phyloP scores from a whole-genome alignment of 495 filamentous ascomycete species.

The Lasiosphaeria hispida region DNA sequence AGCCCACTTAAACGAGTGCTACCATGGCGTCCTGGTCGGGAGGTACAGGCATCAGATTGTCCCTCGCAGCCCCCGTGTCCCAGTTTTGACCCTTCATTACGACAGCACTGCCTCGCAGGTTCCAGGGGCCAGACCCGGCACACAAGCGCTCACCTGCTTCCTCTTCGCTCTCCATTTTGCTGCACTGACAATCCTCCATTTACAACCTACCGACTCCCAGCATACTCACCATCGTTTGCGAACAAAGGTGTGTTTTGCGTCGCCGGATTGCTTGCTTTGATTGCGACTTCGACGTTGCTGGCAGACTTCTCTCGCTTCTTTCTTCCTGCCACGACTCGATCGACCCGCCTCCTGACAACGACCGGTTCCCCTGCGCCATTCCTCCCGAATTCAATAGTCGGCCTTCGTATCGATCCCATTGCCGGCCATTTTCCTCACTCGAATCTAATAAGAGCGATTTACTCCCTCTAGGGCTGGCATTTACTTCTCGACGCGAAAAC shows the following conservation, averaged over 20 bases:
- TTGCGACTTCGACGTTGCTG: neutral
- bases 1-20: conserved; percentile 18
- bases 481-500: neutral
- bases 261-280: neutral
- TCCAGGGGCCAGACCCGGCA: neutral
- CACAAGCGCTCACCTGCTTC: neutral
- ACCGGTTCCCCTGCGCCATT: neutral
- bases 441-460: neutral
- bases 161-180: neutral
- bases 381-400: neutral
- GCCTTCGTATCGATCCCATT: neutral
- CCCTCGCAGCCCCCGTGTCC: neutral
- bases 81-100: conserved; percentile 10
- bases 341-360: neutral
- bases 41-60: neutral
- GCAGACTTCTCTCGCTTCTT: conserved; percentile 31
- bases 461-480: neutral
- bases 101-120: conserved; percentile 4
- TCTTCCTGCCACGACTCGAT: conserved; percentile 22
- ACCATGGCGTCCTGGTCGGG: neutral
- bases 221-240: conserved; percentile 11
- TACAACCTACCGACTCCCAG: neutral
- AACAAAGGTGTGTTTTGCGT: conserved; percentile 7
- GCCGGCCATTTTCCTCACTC: conserved; percentile 2
- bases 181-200: conserved; percentile 9